Percentiles rank a stretch among this genome's conserved stretches.
Conservation (phyloP, 2,329 filamentous ascomycete genomes). For the Stagonosporopsis rhizophila region DNA sequence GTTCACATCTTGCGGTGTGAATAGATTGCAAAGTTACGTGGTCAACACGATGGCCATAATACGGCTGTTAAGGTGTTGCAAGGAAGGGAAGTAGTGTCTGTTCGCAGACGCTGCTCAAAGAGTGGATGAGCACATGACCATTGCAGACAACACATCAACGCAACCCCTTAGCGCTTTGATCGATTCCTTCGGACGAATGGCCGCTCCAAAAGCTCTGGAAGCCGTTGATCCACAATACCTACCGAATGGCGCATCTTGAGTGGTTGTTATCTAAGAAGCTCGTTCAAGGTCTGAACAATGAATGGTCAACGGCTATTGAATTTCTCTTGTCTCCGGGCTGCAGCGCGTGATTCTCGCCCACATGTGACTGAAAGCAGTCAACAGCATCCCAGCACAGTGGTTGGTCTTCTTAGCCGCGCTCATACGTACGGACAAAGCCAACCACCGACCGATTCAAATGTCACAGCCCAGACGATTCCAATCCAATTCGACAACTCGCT, state of each 20-base stretch:
- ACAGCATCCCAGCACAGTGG: slow-evolving; percentile 1
- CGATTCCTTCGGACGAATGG: not conserved
- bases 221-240: not conserved
- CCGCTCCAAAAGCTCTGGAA: not conserved
- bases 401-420: slow-evolving; percentile 5
- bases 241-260: not conserved
- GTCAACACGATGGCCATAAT: slow-evolving; percentile 8
- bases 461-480: not conserved
- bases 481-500: too few species aligned
- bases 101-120: slow-evolving; percentile 13
- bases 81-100: not conserved
- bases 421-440: slow-evolving; percentile 14
- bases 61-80: slow-evolving; percentile 9
- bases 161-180: slow-evolving; percentile 3
- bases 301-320: not conserved
- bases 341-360: slow-evolving; percentile 2
- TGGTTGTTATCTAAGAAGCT: not conserved
- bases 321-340: not conserved
- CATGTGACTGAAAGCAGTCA: slow-evolving; percentile 9
- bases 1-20: slow-evolving; percentile 19
- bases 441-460: slow-evolving; percentile 10
- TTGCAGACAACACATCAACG: slow-evolving; percentile 10
- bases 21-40: slow-evolving; percentile 19
- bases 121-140: slow-evolving; percentile 11
- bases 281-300: not conserved